Base-by-base conservation (phyloP, 2,329 filamentous ascomycete species). In the Aspergillus pseudotamarii region DNA sequence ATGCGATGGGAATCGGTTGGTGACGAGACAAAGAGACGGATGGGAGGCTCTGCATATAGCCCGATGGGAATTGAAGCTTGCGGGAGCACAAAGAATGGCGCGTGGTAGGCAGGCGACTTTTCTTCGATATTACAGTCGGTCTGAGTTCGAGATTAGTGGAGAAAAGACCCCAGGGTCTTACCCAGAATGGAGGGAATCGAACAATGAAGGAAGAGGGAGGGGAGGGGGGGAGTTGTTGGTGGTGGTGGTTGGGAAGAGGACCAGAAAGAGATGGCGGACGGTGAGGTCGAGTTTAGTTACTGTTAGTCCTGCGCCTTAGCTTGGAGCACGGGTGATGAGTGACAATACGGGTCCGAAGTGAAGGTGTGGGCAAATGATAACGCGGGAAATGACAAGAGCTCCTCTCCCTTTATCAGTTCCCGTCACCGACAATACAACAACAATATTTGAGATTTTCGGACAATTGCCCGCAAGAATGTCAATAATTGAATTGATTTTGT, bases 61-160 rank as follows among this genome's bases (percentile, higher is more conserved):
- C 36, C 48, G 60, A 21, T 28, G 34, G 36, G 51, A 36, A 59
- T 46, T 60, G 57, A 63, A 67, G 62, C 65, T 62, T 43, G 59
- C 53, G 67, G 69, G 67, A 70, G 72, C 64, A 69, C 65, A 74
- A 69, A 56, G 53, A 60, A 61, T 59, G 64, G 66, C 70, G 72
- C 71, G 73, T 73, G 73, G 71, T 70, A 63, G 59, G 63, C 66
- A 57, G 63, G 62, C 53, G 45, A 55, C 14, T 26, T 36, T 28
- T 38, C 45, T 10, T 48, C 28, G 54, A 54, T 57, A 23, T 63
- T 57, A 16, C 43, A 54, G 46, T 26, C 45, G 45, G 21, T 48
- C 36, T 43, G 50, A 53, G 32, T 53, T 57, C 58, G 26, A 48
- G 45, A 48, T 48, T 48, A 48, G 23, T 16, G 56, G 36, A 50